Evolutionary conservation across 148 eudicot species (phyloP), one percentile per base, ranked within the genome.

Genomic region (Dianthus caryophyllus): DNA sequence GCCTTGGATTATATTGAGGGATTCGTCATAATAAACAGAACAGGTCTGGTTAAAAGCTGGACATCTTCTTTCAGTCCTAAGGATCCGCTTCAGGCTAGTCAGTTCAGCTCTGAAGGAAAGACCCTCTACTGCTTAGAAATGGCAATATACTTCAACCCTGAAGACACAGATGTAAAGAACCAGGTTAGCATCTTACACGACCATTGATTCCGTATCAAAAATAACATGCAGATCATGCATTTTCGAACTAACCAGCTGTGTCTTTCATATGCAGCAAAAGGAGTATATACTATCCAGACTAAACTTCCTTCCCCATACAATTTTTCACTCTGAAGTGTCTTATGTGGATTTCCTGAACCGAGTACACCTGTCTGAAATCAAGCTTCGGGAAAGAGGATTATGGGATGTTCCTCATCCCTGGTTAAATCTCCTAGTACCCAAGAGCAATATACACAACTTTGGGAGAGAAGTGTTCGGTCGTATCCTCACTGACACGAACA

Each of bases 391-490:
- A 29, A 84, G 81, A 52, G 90, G 96, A 50, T 70, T 91, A 52
- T 88, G 97, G 97, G 93, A 91, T 9, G 76, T 88, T 16, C 91
- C 96, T 64, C 98, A 93, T 69, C 98, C 98, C 51, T 93, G 98
- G 98, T 78, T 93, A 58, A 93, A 90, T 79, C 91, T 93, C 76
- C 80, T 93, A 38, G 72, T 93, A 62, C 98, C 98, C 41, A 87
- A 71, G 75, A 84, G 88, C 73, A 79, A 64, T 31, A 83, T 93
- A 68, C 74, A 83, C 39, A 78, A 49, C 14, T 93, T 93, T 51
- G 85, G 88, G 4, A 51, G 66, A 66, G 83, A 75, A 73, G 96
- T 93, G n/a, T 89, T 93, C 52, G 90, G 96, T 9, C 78, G 75
- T 55, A 85, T 93, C 60, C 81, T 93, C 25, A 76, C 84, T 25